Conservation (phyloP, 106 monocot genomes). For the Dendrobium catenatum region DNA sequence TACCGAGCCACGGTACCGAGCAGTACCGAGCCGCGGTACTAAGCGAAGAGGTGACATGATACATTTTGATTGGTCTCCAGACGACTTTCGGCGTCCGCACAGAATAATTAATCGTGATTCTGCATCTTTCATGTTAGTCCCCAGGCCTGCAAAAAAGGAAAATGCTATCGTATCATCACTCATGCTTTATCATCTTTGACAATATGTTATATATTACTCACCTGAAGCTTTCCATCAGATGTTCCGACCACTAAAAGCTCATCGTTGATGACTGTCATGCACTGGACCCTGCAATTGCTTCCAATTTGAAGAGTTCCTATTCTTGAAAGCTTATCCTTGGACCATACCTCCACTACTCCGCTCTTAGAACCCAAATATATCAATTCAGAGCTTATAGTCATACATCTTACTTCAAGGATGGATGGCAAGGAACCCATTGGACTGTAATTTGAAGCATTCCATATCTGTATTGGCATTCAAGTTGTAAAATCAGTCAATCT, state of each 20-base stretch:
- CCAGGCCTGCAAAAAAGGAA: conserved; percentile 39
- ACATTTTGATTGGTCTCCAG: no score
- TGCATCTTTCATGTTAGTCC: conserved; percentile 25
- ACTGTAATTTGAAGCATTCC: conserved; percentile 33
- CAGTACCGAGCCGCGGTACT: no score
- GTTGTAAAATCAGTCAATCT: neutral
- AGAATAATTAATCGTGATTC: neutral
- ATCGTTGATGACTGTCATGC: conserved; percentile 41
- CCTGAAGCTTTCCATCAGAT: conserved; percentile 50
- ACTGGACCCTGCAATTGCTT: conserved; percentile 18
- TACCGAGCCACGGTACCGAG: no score
- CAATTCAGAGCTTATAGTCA: conserved; percentile 40
- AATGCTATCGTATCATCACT: neutral
- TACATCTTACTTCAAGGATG: conserved; percentile 29
- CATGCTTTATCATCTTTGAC: no score
- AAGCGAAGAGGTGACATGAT: no score
- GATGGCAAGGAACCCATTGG: conserved; percentile 39
- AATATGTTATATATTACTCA: conserved; percentile 1
- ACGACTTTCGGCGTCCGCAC: no score
- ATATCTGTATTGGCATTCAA: conserved; percentile 25
- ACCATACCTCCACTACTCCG: conserved; percentile 42
- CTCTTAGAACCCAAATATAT: conserved; percentile 39
- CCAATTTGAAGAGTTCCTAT: conserved; percentile 30
- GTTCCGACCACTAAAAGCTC: conserved; percentile 49
- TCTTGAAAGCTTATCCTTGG: conserved; percentile 31